Percentiles rank a stretch among this genome's conserved stretches.
phyloP scores from a whole-genome alignment of 2,329 filamentous ascomycete genomes.

The Coniochaeta sp. region DNA sequence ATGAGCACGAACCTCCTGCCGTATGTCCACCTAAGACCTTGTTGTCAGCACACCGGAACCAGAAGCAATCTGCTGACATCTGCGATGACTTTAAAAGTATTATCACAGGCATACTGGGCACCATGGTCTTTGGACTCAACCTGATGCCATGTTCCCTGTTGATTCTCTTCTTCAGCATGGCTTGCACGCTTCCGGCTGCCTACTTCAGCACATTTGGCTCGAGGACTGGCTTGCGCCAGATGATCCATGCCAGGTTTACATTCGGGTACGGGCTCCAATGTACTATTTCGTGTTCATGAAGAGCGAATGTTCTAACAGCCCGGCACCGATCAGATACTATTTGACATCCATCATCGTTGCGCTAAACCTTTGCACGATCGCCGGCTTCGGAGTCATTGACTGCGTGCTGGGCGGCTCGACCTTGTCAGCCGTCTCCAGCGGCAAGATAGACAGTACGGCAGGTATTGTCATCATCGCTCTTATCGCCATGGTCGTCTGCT shows the following conservation, averaged over 20 bases:
- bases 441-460: slow-evolving; percentile 40
- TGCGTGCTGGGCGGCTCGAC: slow-evolving; percentile 52
- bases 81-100: slow-evolving; percentile 5
- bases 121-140: slow-evolving; percentile 7
- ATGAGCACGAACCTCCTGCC: slow-evolving; percentile 22
- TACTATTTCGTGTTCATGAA: slow-evolving; percentile 5
- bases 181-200: neutral
- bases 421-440: slow-evolving; percentile 40
- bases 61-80: neutral
- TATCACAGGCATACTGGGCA: slow-evolving; percentile 13
- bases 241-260: slow-evolving; percentile 3
- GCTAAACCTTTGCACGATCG: slow-evolving; percentile 42
- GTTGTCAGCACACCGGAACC: neutral
- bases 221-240: slow-evolving; percentile 1
- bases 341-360: neutral
- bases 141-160: neutral
- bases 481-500: slow-evolving; percentile 47
- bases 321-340: neutral
- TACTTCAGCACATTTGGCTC: slow-evolving; percentile 3
- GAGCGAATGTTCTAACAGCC: slow-evolving; percentile 8
- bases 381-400: slow-evolving; percentile 52
- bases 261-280: neutral
- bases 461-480: slow-evolving; percentile 53
- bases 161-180: slow-evolving; percentile 3
- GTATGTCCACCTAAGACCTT: slow-evolving; percentile 11